Percentiles rank a stretch among this genome's conserved stretches.
These are phyloP conservation scores for Dicorynia guianensis DNA, from an alignment of 306 rosid species.

Conservation along the genomic window DNA sequence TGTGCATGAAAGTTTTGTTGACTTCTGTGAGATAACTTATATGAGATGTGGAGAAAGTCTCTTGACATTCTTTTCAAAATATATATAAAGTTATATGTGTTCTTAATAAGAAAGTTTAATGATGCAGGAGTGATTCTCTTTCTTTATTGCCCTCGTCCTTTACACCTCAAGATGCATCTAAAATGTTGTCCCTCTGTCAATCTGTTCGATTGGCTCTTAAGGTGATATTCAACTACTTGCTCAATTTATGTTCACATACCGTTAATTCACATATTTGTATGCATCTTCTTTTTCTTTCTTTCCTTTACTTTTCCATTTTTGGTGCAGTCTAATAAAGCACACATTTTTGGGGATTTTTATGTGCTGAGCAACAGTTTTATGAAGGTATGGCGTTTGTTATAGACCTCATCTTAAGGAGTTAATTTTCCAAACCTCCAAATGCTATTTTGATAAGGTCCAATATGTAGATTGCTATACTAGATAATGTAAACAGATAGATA, in stretches of 20 bases:
- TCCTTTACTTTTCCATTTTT: too few species aligned
- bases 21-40: slow-evolving; percentile 3
- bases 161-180: slow-evolving; percentile 88
- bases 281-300: slow-evolving; percentile 36
- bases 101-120: slow-evolving; percentile 5
- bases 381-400: slow-evolving; percentile 64
- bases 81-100: slow-evolving; percentile 23
- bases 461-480: slow-evolving; percentile 20
- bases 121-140: slow-evolving; percentile 90
- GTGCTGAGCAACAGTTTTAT: slow-evolving; percentile 80
- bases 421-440: slow-evolving; percentile 29
- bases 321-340: slow-evolving; percentile 83
- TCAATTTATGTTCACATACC: slow-evolving; percentile 32
- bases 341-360: slow-evolving; percentile 80
- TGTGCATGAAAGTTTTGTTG: slow-evolving; percentile 22
- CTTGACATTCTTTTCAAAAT: slow-evolving; percentile 21
- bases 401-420: slow-evolving; percentile 29
- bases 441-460: slow-evolving; percentile 18
- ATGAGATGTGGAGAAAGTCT: slow-evolving; percentile 25
- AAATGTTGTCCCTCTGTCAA: slow-evolving; percentile 79
- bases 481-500: slow-evolving; percentile 10
- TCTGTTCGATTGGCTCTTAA: slow-evolving; percentile 84
- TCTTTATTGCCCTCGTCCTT: slow-evolving; percentile 87
- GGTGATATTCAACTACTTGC: slow-evolving; percentile 57
- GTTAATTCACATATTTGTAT: slow-evolving; percentile 31